Conservation (phyloP, 805 yeast genomes). For the Nakazawaea ernobii region DNA sequence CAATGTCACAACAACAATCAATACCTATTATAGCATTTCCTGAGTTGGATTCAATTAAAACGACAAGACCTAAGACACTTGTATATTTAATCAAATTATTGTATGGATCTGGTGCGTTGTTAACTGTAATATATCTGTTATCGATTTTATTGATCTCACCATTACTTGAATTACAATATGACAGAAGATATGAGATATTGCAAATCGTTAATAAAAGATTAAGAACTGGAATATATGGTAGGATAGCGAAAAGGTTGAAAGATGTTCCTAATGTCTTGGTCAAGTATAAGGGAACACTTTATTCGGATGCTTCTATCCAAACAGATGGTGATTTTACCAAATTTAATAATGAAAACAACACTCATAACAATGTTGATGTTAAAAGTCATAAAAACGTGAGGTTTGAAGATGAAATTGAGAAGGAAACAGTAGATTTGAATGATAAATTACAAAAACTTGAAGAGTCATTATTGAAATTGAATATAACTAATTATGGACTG, state of each 20-base stretch:
- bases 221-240: constrained; percentile 21
- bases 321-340: constrained; percentile 1
- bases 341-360: background rate
- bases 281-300: constrained; percentile 31
- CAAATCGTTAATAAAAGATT: constrained; percentile 22
- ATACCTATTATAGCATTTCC: constrained; percentile 28
- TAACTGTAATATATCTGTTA: constrained; percentile 24
- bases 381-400: background rate
- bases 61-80: constrained; percentile 21
- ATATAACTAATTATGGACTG: background rate
- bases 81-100: constrained; percentile 24
- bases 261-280: constrained; percentile 36
- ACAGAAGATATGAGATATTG: constrained; percentile 31
- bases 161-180: constrained; percentile 29
- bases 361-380: background rate
- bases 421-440: constrained; percentile 1
- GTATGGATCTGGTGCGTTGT: constrained; percentile 28
- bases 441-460: background rate
- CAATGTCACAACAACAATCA: constrained; percentile 1
- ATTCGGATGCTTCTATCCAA: constrained; percentile 25
- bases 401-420: constrained; percentile 1
- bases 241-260: constrained; percentile 22
- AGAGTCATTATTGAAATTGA: constrained; percentile 1
- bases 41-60: constrained; percentile 16
- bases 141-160: constrained; percentile 35